A percentile compares a stretch with the other conserved stretches of the same genome.
Evolutionary conservation across 805 yeast species (phyloP).

Genomic region (Candida lessepsii): DNA sequence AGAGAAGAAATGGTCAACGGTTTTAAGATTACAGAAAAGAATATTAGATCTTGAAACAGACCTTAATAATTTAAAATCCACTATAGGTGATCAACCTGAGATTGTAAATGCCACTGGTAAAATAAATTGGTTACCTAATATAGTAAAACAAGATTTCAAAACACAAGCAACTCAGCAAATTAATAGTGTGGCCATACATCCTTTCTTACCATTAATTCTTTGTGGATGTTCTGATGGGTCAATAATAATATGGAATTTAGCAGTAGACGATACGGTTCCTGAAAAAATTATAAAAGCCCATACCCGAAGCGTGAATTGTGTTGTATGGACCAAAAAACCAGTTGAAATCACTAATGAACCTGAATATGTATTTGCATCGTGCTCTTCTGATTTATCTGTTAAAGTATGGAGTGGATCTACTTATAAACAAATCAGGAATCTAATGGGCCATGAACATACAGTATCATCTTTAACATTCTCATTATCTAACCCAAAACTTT

Average conservation of each 20-base stretch:
- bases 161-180: constrained; percentile 58
- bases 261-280: constrained; percentile 54
- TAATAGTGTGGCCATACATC: constrained; percentile 69
- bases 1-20: constrained; percentile 86
- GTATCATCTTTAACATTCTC: constrained; percentile 64
- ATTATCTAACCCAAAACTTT: constrained; percentile 40
- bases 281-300: constrained; percentile 70
- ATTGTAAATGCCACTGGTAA: constrained; percentile 20
- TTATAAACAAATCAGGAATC: constrained; percentile 55
- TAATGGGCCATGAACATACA: constrained; percentile 86
- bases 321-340: constrained; percentile 51
- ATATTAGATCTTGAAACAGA: constrained; percentile 70
- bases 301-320: constrained; percentile 60
- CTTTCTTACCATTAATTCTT: constrained; percentile 61
- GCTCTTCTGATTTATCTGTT: constrained; percentile 54
- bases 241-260: constrained; percentile 66
- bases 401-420: constrained; percentile 68
- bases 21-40: constrained; percentile 72
- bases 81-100: constrained; percentile 31
- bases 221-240: constrained; percentile 74
- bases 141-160: constrained; percentile 42
- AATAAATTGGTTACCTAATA: constrained; percentile 63
- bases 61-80: constrained; percentile 47
- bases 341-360: constrained; percentile 24
- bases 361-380: constrained; percentile 44